phyloP scores from a whole-genome alignment of 208 protist genomes.

The Crithidia fasciculata region DNA sequence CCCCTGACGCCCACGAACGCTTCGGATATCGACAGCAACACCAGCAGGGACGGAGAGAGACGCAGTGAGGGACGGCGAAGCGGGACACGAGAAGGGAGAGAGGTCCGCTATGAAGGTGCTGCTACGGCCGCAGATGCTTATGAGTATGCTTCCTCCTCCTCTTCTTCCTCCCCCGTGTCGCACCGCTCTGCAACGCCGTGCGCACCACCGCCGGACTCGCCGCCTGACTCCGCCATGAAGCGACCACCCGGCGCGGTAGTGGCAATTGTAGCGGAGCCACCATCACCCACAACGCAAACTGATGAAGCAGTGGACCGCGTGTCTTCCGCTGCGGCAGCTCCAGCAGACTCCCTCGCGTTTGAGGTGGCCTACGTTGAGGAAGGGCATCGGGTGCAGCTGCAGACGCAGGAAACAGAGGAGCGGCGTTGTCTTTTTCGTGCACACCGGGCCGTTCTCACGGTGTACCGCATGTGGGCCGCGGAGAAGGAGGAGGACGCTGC shows the following conservation, averaged over 20 bases:
- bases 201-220: constrained; percentile 3
- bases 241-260: constrained; percentile 3
- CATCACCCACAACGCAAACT: no score
- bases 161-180: neutral
- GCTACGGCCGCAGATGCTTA: neutral
- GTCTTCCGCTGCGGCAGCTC: no score
- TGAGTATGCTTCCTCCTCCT: neutral
- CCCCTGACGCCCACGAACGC: neutral
- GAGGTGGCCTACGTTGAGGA: constrained; percentile 33
- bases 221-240: constrained; percentile 21
- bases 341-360: neutral
- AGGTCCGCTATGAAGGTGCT: neutral
- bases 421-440: constrained; percentile 39
- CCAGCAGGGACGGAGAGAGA: neutral
- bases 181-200: constrained; percentile 4
- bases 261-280: neutral
- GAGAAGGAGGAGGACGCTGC: constrained; percentile 3
- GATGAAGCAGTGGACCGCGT: no score
- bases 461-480: constrained; percentile 38
- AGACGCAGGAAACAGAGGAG: constrained; percentile 38
- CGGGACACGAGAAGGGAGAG: neutral
- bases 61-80: neutral
- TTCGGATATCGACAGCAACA: neutral
- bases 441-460: constrained; percentile 25
- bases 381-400: constrained; percentile 34